Base-by-base conservation (phyloP, 164 flowering plant species). In the Santalum album region DNA sequence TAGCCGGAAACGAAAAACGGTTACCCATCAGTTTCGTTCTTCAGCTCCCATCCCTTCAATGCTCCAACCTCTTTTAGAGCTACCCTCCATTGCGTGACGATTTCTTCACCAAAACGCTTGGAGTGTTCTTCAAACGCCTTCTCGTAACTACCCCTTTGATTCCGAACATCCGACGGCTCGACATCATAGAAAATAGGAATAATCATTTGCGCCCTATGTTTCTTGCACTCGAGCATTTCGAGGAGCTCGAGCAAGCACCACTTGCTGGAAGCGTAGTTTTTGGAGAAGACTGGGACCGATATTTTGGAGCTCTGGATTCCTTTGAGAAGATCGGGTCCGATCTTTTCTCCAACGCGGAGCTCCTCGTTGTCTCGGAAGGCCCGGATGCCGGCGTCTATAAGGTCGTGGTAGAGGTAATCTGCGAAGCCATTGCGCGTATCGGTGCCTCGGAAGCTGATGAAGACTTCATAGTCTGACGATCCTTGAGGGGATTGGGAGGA, bases 231-330 rank as follows among this genome's bases (percentile, higher is more conserved):
- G 10, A 48, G 15, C 7, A 48, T 48, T 3, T 48, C 9, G 12
- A 25, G 29, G 14, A 48, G 51, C 23, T 48, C 51, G 3, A 17
- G 12, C 29, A 48, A 48, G 23, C 51, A 48, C 51, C 51, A 48
- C 16, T 12, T 48, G 27, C 22, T 17, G n/a, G 17, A 24, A 24
- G 51, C 51, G n/a, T 48, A 48, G 29, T 25, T 6, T 25, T 24
- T 1, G 5, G 51, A 48, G 18, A 48, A 24, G 14, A 48, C 15
- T 4, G 18, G 6, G 7, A 48, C 3, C 15, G 23, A 48, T 15
- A 48, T 23, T 32, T 23, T 48, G 6, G 51, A 48, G 25, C n/a
- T 11, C 17, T 46, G 15, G 25, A 46, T 46, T 10, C 25, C 49
- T 22, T 46, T 11, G 25, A 22, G 25, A 15, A 46, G 49, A 12